A percentile compares a stretch with the other conserved stretches of the same genome.
These are phyloP conservation scores for Alternaria rosae DNA, from an alignment of 2,329 filamentous ascomycete species.

Conservation along the genomic window DNA sequence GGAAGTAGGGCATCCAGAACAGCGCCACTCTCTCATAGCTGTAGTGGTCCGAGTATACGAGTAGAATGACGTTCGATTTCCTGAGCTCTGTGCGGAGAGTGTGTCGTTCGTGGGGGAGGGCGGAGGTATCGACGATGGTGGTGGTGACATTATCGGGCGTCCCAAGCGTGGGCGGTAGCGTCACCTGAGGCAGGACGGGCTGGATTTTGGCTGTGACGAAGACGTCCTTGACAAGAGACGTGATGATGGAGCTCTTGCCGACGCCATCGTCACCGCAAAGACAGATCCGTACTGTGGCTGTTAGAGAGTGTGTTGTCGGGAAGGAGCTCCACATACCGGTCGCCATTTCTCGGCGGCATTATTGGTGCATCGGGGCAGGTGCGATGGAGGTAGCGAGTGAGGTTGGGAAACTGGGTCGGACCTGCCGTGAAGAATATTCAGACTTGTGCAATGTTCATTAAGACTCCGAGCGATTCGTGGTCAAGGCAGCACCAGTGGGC, in stretches of 20 bases:
- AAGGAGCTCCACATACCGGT: slow-evolving; percentile 30
- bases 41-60: slow-evolving; percentile 98
- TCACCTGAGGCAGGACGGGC: slow-evolving; percentile 91
- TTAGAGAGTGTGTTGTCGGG: slow-evolving; percentile 9
- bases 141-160: slow-evolving; percentile 97
- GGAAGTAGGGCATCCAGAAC: slow-evolving; percentile 99
- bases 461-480: neutral
- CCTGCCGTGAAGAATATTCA: neutral
- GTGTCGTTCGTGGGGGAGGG: slow-evolving; percentile 89
- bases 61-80: slow-evolving; percentile 94
- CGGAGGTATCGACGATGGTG: slow-evolving; percentile 96
- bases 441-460: neutral
- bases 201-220: slow-evolving; percentile 97
- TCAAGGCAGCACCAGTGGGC: slow-evolving; percentile 1
- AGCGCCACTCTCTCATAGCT: slow-evolving; percentile 97
- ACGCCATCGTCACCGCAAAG: slow-evolving; percentile 91
- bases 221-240: slow-evolving; percentile 94
- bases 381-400: neutral
- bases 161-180: slow-evolving; percentile 88
- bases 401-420: neutral
- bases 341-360: slow-evolving; percentile 34
- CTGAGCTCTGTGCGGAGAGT: slow-evolving; percentile 92
- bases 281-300: slow-evolving; percentile 78
- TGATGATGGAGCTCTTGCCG: slow-evolving; percentile 69
- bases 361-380: slow-evolving; percentile 18